Percentiles rank a stretch among this genome's conserved stretches.
Evolutionary conservation across 371 early-diverging fungal species (phyloP).

Genomic region (Choanephora cucurbitarum): DNA sequence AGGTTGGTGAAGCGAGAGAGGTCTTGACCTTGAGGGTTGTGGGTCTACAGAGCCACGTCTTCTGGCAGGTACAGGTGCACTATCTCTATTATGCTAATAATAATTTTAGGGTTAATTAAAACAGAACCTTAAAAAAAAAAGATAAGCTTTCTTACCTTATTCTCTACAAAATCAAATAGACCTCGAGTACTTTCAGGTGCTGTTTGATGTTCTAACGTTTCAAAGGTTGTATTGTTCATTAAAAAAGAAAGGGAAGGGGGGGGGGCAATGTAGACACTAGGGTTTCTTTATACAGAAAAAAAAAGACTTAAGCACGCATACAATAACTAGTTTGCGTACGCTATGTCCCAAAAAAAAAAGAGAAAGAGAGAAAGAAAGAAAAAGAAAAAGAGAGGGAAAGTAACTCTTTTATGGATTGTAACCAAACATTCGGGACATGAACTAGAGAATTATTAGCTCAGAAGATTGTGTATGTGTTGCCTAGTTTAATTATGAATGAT

Average conservation of each 20-base stretch:
- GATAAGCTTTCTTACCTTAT: background rate
- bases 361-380: too few relatives aligned
- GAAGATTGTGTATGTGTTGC: too few relatives aligned
- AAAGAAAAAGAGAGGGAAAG: background rate
- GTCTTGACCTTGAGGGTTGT: slow-evolving; percentile 12
- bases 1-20: slow-evolving; percentile 10
- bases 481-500: too few relatives aligned
- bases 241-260: slow-evolving; percentile 1
- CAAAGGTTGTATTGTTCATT: slow-evolving; percentile 11
- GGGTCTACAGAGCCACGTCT: slow-evolving; percentile 21
- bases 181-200: slow-evolving; percentile 58
- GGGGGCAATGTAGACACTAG: slow-evolving; percentile 20
- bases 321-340: too few relatives aligned
- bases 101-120: too few relatives aligned
- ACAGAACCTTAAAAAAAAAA: background rate
- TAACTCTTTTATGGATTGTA: too few relatives aligned
- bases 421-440: too few relatives aligned
- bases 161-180: slow-evolving; percentile 36
- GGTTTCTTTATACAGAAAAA: background rate
- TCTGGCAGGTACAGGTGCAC: slow-evolving; percentile 23
- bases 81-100: slow-evolving; percentile 11
- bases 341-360: too few relatives aligned
- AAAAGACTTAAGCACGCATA: slow-evolving; percentile 1
- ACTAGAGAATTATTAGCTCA: too few relatives aligned
- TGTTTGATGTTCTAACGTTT: slow-evolving; percentile 52